Evolutionary conservation across 805 yeast species (phyloP).

Genomic region (Yamadazyma sp.): DNA sequence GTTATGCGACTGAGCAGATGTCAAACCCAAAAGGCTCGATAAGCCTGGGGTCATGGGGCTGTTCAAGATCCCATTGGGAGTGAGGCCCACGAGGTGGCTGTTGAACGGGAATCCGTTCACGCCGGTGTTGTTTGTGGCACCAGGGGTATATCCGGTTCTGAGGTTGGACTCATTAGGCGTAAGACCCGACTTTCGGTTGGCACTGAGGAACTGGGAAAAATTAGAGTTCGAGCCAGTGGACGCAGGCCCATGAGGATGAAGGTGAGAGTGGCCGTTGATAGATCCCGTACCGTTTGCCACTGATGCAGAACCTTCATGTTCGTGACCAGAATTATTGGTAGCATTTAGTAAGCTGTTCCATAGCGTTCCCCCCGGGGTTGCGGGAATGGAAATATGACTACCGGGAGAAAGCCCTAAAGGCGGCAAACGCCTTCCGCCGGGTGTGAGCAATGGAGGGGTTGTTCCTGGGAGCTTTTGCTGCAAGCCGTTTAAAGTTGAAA

Average conservation of each 20-base stretch:
- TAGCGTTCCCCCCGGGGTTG: slow-evolving; percentile 50
- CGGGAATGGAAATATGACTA: slow-evolving; percentile 26
- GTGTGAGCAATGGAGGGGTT: slow-evolving; percentile 54
- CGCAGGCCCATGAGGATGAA: slow-evolving; percentile 4
- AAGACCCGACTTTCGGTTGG: slow-evolving; percentile 53
- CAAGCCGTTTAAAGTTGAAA: slow-evolving; percentile 25
- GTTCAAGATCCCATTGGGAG: slow-evolving; percentile 40
- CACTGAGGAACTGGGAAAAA: slow-evolving; percentile 27
- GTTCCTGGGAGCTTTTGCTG: slow-evolving; percentile 31
- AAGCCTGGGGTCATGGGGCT: slow-evolving; percentile 52
- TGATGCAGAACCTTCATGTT: not conserved
- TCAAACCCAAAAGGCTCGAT: slow-evolving; percentile 36
- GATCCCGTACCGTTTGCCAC: slow-evolving; percentile 6
- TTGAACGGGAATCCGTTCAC: slow-evolving; percentile 35
- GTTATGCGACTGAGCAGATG: slow-evolving; percentile 10
- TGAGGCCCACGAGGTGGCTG: slow-evolving; percentile 32
- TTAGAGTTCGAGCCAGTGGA: slow-evolving; percentile 2
- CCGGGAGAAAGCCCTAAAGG: slow-evolving; percentile 52
- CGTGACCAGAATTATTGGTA: slow-evolving; percentile 24
- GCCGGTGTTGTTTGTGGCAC: slow-evolving; percentile 20
- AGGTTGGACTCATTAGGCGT: slow-evolving; percentile 76
- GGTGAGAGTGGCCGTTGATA: slow-evolving; percentile 1
- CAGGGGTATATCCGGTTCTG: slow-evolving; percentile 73
- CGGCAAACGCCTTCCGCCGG: slow-evolving; percentile 60
- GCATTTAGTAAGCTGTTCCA: slow-evolving; percentile 51